Conservation (phyloP, 306 rosid genomes). For the Malus fusca region DNA sequence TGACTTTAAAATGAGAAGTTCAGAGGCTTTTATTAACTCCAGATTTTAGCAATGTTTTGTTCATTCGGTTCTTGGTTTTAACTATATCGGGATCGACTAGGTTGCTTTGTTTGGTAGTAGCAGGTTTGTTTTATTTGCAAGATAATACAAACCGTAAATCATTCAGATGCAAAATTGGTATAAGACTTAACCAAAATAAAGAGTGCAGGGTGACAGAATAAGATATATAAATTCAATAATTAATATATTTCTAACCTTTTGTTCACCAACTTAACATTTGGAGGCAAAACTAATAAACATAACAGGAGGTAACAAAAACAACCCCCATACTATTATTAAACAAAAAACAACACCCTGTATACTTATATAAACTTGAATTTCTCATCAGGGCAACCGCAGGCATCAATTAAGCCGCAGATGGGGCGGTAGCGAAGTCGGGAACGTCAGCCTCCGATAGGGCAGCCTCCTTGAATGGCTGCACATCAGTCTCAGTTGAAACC, state of each 20-base stretch:
- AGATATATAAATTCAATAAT: too few species aligned
- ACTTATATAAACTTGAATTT: not conserved
- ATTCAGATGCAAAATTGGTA: too few species aligned
- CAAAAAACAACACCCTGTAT: not conserved
- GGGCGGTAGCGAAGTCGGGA: constrained; percentile 19
- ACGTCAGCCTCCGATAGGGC: constrained; percentile 20
- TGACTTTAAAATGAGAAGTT: too few species aligned
- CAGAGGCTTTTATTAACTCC: too few species aligned
- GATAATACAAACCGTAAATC: too few species aligned
- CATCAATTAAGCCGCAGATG: constrained; percentile 43
- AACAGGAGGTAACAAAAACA: not conserved
- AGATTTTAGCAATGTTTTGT: too few species aligned
- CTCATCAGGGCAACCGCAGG: not conserved
- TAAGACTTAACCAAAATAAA: too few species aligned
- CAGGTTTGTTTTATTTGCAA: too few species aligned
- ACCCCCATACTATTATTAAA: not conserved
- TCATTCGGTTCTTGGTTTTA: too few species aligned
- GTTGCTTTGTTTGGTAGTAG: too few species aligned
- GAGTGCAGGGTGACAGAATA: too few species aligned
- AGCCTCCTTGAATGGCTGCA: constrained; percentile 11
- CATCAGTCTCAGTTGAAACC: not conserved
- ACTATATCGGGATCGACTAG: too few species aligned
- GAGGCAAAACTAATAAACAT: not conserved
- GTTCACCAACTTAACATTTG: not conserved
- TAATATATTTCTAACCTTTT: not conserved